A percentile compares a stretch with the other conserved stretches of the same genome.
Conservation (phyloP, 2,329 filamentous ascomycete genomes). For the Pestalotiopsis fici region DNA sequence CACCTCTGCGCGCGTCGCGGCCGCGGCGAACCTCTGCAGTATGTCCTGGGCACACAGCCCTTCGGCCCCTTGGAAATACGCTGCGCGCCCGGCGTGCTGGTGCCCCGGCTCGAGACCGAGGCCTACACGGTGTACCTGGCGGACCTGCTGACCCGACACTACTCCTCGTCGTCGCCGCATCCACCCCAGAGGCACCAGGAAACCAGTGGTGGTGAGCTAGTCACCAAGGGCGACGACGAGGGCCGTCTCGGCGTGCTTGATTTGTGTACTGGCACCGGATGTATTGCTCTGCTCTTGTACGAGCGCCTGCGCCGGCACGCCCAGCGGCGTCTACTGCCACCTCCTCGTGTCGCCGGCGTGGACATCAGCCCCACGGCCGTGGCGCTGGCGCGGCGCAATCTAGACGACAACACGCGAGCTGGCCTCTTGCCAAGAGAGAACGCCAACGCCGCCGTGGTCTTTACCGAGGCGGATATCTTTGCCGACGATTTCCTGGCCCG, state of each 20-base stretch:
- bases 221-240: no score
- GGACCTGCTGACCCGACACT: slow-evolving; percentile 33
- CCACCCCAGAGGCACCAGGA: not conserved
- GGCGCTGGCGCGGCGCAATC: slow-evolving; percentile 65
- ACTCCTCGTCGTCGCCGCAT: no score
- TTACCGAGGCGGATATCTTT: slow-evolving; percentile 53
- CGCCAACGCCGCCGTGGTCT: slow-evolving; percentile 35
- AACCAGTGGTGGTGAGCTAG: no score
- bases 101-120: slow-evolving; percentile 80
- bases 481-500: slow-evolving; percentile 34
- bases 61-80: slow-evolving; percentile 82
- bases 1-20: slow-evolving; percentile 51
- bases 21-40: slow-evolving; percentile 79
- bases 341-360: slow-evolving; percentile 63
- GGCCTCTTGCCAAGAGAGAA: slow-evolving; percentile 23
- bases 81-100: slow-evolving; percentile 78
- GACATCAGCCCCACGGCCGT: slow-evolving; percentile 73
- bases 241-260: slow-evolving; percentile 70
- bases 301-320: slow-evolving; percentile 50
- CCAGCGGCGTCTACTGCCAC: slow-evolving; percentile 27
- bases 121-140: slow-evolving; percentile 63
- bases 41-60: slow-evolving; percentile 83
- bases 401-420: slow-evolving; percentile 46
- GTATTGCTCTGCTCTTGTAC: slow-evolving; percentile 79
- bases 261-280: slow-evolving; percentile 88